Conservation (phyloP, 192 early-diverging fungal genomes). For the Podila epicladia region DNA sequence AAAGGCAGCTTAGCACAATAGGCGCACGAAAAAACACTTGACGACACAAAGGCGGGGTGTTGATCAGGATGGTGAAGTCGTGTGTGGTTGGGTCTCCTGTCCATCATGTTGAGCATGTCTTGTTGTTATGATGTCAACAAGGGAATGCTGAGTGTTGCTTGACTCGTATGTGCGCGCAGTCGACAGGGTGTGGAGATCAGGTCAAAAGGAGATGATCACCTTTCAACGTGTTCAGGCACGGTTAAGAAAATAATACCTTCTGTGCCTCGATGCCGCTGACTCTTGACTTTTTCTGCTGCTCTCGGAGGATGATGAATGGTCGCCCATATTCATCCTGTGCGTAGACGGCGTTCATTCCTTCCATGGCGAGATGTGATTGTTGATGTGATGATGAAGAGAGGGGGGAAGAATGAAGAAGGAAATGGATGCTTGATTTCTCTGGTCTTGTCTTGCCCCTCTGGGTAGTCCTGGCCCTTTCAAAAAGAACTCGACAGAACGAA, state of each 20-base stretch:
- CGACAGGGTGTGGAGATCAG: too few relatives aligned
- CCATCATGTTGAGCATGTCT: too few relatives aligned
- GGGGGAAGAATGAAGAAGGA: slow-evolving; percentile 9
- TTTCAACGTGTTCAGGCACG: neutral
- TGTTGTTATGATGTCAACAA: too few relatives aligned
- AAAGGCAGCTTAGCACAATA: neutral
- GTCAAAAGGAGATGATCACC: too few relatives aligned
- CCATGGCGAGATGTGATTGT: slow-evolving; percentile 25
- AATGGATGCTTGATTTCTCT: slow-evolving; percentile 4
- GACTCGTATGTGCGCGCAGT: too few relatives aligned
- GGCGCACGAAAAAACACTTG: neutral
- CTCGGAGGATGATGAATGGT: slow-evolving; percentile 98
- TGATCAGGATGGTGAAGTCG: neutral
- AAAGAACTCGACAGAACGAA: too few relatives aligned
- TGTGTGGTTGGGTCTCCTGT: neutral
- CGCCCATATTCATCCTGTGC: slow-evolving; percentile 97
- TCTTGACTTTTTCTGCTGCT: slow-evolving; percentile 93
- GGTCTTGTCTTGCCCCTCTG: too few relatives aligned
- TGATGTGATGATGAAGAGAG: neutral
- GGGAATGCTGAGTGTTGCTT: too few relatives aligned
- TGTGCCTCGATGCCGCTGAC: slow-evolving; percentile 93
- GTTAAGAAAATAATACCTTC: slow-evolving; percentile 78
- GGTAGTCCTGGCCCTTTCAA: neutral
- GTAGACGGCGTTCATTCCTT: slow-evolving; percentile 77
- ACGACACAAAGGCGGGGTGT: neutral